These are phyloP conservation scores for Fusarium sp. DNA, from an alignment of 2,329 filamentous ascomycete genomes.

Conservation along the genomic window DNA sequence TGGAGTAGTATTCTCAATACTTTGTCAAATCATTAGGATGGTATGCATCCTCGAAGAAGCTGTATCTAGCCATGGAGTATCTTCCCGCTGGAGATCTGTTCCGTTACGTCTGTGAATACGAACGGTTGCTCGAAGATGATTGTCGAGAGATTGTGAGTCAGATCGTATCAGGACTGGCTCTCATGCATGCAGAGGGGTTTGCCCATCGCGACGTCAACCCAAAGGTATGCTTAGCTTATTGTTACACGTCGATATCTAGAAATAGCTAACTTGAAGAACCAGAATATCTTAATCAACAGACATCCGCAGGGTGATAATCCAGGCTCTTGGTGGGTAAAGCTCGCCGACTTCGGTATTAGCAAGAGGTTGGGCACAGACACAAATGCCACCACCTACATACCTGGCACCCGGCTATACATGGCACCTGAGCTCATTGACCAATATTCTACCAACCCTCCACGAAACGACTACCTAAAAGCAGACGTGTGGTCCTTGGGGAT, in stretches of 20 bases:
- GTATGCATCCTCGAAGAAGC: neutral
- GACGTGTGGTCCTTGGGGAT: neutral
- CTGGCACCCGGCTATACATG: neutral
- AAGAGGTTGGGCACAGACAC: neutral
- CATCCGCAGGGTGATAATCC: neutral
- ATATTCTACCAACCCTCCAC: fast-evolving
- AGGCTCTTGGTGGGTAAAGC: constrained; percentile 3
- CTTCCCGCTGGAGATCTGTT: neutral
- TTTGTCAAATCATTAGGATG: neutral
- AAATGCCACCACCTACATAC: neutral
- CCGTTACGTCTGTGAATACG: fast-evolving
- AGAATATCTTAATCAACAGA: neutral
- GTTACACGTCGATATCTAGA: too few relatives aligned
- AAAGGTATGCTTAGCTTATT: too few relatives aligned
- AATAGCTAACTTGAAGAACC: neutral
- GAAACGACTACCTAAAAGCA: neutral
- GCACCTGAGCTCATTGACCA: neutral
- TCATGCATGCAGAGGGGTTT: neutral
- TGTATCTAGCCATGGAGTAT: neutral
- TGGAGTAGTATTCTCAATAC: neutral
- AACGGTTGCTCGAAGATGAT: neutral
- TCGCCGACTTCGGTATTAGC: constrained; percentile 8
- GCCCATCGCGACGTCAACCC: neutral
- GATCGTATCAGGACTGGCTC: neutral
- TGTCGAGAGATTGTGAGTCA: neutral